Evolutionary conservation across 148 eudicot species (phyloP), one percentile per base, ranked within the genome.

Genomic region (Drosera capensis): DNA sequence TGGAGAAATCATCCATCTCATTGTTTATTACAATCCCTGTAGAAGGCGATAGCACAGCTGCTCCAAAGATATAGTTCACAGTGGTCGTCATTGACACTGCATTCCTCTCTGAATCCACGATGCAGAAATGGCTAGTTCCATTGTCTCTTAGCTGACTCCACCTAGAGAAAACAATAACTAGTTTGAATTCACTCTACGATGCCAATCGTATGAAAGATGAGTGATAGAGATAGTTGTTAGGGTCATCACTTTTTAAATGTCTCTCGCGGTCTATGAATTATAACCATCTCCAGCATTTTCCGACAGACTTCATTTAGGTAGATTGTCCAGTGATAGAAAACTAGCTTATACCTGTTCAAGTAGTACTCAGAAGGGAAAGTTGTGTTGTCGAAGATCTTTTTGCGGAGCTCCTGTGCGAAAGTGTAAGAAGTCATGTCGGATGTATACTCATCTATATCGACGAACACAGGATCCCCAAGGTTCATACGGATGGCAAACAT

Each of bases 81-180:
- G 95, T 80, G 3, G 93, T 84, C 6, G 95, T 90, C 74, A 90
- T 35, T 15, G 97, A 80, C 28, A 90, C 87, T 2, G 87, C 97
- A 44, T 90, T 90, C 22, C 97, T 66, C 53, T 84, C 95, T 43
- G 77, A 74, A 70, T 90, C 97, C 11, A 90, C 95, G 2, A 90
- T 66, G 57, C 95, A 90, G 48, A 90, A 84, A 61, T 90, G 97
- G 37, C 95, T 90, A 9, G 97, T 90, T 49, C 97, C 97, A 21
- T 75, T 78, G 21, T 90, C 97, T 51, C 59, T 63, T 14, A 84
- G 62, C 68, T 84, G 97, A 65, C 85, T 73, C 95, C 95, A 90
- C 65, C 95, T 87, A 56, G 16, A 37, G 46, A 45, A 47, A 22
- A 38, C 25, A 30, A 47, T 25, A 11, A 31, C 18, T 19, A n/a